Conservation (phyloP, 139 green algal species). For the Volvox africanus region DNA sequence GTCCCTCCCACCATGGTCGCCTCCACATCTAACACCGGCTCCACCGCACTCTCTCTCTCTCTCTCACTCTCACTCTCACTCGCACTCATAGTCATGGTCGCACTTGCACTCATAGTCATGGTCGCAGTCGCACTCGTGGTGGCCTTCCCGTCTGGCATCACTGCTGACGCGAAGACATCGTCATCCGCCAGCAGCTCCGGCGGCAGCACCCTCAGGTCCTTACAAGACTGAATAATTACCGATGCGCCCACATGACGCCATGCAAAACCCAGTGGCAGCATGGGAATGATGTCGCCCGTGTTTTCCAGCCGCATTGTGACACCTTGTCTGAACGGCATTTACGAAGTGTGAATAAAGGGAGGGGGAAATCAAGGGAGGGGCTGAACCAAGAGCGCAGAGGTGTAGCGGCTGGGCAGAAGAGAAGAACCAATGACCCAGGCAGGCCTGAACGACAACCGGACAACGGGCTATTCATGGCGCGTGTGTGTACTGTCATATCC, state of each 20-base stretch:
- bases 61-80: too few relatives aligned
- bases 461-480: neutral
- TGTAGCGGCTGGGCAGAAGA: neutral
- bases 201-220: neutral
- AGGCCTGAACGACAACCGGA: too few relatives aligned
- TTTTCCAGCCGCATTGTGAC: slow-evolving; percentile 35
- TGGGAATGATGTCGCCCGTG: slow-evolving; percentile 42
- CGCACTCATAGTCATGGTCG: too few relatives aligned
- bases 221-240: neutral
- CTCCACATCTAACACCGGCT: too few relatives aligned
- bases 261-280: slow-evolving; percentile 12
- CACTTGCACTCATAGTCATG: too few relatives aligned
- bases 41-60: too few relatives aligned
- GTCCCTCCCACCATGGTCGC: too few relatives aligned
- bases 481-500: too few relatives aligned
- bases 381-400: neutral
- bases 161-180: neutral
- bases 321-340: neutral
- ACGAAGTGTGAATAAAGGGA: too few relatives aligned
- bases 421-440: neutral
- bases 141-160: neutral
- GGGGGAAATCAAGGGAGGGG: too few relatives aligned
- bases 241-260: slow-evolving; percentile 36
- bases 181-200: neutral
- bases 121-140: neutral